Evolutionary conservation across 768 basidiomycete genomes (phyloP), one percentile per base, ranked within the genome.

Genomic region (Inosperma sp.): DNA sequence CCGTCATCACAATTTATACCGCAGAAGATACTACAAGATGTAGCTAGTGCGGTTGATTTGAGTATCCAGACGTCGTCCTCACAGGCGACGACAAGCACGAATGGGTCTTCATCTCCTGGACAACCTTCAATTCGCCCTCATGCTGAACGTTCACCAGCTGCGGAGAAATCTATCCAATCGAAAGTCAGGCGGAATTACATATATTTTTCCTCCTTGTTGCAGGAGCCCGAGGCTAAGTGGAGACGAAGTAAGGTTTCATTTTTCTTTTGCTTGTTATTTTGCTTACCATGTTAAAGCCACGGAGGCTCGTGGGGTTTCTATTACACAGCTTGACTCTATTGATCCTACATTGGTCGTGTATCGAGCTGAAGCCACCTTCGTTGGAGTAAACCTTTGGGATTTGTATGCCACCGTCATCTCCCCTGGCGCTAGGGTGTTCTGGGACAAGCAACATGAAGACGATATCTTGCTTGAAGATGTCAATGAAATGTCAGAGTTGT

Each of bases 171-270:
- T 3, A 87, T 98, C n/a, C 62, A 88, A 13, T 83, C 89, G 5
- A 76, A 93, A 56, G 89, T 97, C 17, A 81, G 84, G 61, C 77
- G 96, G 53, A 95, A 90, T 65, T 99, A 99, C 61, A 97, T 98
- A 47, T 97, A 98, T 68, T 98, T 99, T 66, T 94, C 94, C 1
- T 96, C 94, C 0, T 72, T 99, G 41, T 68, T 99, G 42, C 96
- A 98, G 67, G 95, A 98, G 61, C 96, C 96, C 1, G 93, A 97
- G 66, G 92, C 93, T 3, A 99, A 99, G 67, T 99, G 95, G 95
- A 84, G 84, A 62, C 76, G 84, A 62, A 89, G 88, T 91, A 66
- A 60, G 84, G 57, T 33, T 50, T 46, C 55, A 42, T 27, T 53
- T 12, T 42, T 33, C 31, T 49, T 33, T 17, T 29, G 21, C 25